Conservation (phyloP, 73 alveolate genomes). For the Paraurostyla sp. region DNA sequence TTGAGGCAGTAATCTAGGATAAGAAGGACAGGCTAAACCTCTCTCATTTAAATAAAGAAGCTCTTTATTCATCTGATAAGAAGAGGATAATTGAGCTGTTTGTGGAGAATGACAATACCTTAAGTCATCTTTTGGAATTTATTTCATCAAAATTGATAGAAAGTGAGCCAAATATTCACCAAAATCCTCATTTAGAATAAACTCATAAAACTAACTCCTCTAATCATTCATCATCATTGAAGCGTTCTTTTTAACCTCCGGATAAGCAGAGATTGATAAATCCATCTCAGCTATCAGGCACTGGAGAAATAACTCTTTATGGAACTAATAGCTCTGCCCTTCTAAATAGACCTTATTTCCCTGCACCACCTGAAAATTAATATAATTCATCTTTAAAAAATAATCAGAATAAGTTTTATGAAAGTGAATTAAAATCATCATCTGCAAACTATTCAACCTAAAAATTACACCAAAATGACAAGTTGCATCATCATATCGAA, state of each 20-base stretch:
- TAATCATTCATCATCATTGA: no score
- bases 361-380: slow-evolving; percentile 8
- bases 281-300: slow-evolving; percentile 15
- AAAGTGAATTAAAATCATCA: neutral
- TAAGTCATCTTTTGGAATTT: slow-evolving; percentile 29
- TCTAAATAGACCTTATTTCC: neutral
- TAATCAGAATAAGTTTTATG: neutral
- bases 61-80: slow-evolving; percentile 12
- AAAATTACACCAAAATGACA: no score
- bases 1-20: slow-evolving; percentile 42
- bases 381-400: neutral
- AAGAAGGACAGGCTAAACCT: slow-evolving; percentile 10
- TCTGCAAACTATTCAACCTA: no score
- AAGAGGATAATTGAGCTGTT: slow-evolving; percentile 47
- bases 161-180: neutral
- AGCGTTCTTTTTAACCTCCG: neutral
- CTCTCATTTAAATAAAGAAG: neutral
- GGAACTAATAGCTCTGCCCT: neutral
- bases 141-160: slow-evolving; percentile 24
- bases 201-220: neutral
- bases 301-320: neutral
- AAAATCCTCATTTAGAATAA: neutral
- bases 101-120: slow-evolving; percentile 56
- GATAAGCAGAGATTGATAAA: no score
- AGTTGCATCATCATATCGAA: neutral